Evolutionary conservation across 768 basidiomycete genomes (phyloP).

Genomic region (Phylloporus arenicola): DNA sequence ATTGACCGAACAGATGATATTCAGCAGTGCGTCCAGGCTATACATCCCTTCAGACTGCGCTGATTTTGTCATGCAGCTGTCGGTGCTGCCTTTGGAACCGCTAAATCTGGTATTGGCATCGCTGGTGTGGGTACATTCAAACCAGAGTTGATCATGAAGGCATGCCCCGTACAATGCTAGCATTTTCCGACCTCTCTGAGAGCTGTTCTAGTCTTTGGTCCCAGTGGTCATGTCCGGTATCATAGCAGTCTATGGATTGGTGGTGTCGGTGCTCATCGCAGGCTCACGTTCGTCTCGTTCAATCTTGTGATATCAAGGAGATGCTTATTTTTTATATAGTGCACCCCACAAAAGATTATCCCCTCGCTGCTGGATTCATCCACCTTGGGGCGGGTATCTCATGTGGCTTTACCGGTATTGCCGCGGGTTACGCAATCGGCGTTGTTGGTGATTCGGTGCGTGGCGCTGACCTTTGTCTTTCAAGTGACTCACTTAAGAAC

Average conservation of each 20-base stretch:
- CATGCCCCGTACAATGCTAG: conserved; percentile 21
- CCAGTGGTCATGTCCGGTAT: conserved; percentile 99
- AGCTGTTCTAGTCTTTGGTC: conserved; percentile 66
- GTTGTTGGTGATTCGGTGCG: conserved; percentile 89
- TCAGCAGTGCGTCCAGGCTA: conserved; percentile 72
- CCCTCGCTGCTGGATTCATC: conserved; percentile 81
- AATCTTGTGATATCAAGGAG: neutral
- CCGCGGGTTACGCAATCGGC: conserved; percentile 94
- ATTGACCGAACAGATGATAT: conserved; percentile 69
- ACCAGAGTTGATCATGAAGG: conserved; percentile 99
- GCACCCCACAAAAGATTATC: conserved; percentile 57
- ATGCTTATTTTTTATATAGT: conserved; percentile 40
- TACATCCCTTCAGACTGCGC: conserved; percentile 2
- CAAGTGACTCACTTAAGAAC: conserved; percentile 5
- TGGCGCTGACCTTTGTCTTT: conserved; percentile 7
- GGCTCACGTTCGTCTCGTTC: conserved; percentile 46
- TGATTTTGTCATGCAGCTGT: conserved; percentile 48
- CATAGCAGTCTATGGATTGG: conserved; percentile 95
- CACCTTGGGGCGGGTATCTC: conserved; percentile 91
- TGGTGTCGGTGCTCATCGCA: conserved; percentile 89
- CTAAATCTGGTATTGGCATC: conserved; percentile 96
- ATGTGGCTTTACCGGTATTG: conserved; percentile 86
- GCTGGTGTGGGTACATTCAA: conserved; percentile 89
- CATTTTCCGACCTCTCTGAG: neutral
- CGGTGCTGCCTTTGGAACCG: conserved; percentile 94